A percentile compares a stretch with the other conserved stretches of the same genome.
Conservation (phyloP, 257 asterid genomes). For the Petrea volubilis region DNA sequence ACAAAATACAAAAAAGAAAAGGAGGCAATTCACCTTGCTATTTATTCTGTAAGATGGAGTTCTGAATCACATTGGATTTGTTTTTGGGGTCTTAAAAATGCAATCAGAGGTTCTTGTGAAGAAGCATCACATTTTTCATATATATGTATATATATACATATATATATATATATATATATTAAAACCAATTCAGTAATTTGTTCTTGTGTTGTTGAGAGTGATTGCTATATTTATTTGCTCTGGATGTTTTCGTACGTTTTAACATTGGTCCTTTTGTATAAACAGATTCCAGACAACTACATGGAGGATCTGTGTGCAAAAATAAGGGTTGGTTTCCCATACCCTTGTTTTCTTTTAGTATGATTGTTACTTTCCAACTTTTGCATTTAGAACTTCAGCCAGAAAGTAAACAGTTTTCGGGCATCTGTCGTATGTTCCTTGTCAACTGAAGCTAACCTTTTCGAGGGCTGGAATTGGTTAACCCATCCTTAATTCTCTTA, state of each 20-base stretch:
- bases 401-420: background rate
- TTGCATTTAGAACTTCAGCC: slow-evolving; percentile 1
- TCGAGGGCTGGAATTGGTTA: background rate
- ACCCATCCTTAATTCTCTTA: background rate
- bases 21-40: background rate
- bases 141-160: too few relatives aligned
- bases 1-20: slow-evolving; percentile 9
- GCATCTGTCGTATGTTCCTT: background rate
- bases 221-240: background rate
- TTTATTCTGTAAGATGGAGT: background rate
- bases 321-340: slow-evolving; percentile 58
- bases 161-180: too few relatives aligned
- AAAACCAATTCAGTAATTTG: background rate
- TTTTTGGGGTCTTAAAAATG: background rate
- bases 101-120: background rate
- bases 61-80: background rate
- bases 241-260: background rate
- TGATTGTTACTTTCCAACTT: background rate
- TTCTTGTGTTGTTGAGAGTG: background rate
- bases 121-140: background rate
- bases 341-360: background rate
- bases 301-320: slow-evolving; percentile 76
- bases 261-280: slow-evolving; percentile 20
- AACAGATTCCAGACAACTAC: slow-evolving; percentile 68
- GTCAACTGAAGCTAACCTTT: background rate